Evolutionary conservation across 2,329 filamentous ascomycete genomes (phyloP), one percentile per base, ranked within the genome.

Genomic region (Drechslera avenae): DNA sequence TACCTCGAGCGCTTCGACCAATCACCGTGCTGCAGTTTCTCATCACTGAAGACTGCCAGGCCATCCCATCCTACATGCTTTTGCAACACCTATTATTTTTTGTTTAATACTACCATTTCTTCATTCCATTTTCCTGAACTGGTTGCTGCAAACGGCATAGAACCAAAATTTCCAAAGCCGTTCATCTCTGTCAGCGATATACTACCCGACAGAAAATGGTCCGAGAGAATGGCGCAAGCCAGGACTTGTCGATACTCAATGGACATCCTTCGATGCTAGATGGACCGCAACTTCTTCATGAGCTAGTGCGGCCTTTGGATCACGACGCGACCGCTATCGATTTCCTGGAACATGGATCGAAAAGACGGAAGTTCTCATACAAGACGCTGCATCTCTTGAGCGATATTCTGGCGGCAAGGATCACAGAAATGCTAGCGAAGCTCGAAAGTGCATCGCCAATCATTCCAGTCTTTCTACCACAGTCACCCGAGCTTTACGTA

Each of bases 401-500:
- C 8, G 75, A 83, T 41, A 62, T 60, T 3, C 73, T 91, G 30
- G 85, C 88, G 13, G 63, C 68, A 36, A 49, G 62, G 40, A 65
- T 72, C 34, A 51, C 35, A 13, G 37, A 42, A 28, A 45, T 55
- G 10, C 51, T 61, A 23, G 56, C 53, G 18, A 58, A 54, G 68
- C 48, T 65, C 54, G 59, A 73, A 64, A 65, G 67, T 57, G 58
- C 59, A 28, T 69, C 69, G 43, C 13, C 67, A 16, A 76, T 96
- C 30, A 80, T 96, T 31, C 91, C 92, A 0, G 76, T 96, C 2
- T 80, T 96, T 16, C 74, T 95, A 13, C 86, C 88, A 2, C 92
- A 96, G 73, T 88, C 84, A 12, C 84, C 87, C 8, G 81, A 86
- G 39, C 79, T 97, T 18, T 96, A 96, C 72, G 80, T 94, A 49